Conservation (phyloP, 2,329 filamentous ascomycete species). For the Fusarium albidum region DNA sequence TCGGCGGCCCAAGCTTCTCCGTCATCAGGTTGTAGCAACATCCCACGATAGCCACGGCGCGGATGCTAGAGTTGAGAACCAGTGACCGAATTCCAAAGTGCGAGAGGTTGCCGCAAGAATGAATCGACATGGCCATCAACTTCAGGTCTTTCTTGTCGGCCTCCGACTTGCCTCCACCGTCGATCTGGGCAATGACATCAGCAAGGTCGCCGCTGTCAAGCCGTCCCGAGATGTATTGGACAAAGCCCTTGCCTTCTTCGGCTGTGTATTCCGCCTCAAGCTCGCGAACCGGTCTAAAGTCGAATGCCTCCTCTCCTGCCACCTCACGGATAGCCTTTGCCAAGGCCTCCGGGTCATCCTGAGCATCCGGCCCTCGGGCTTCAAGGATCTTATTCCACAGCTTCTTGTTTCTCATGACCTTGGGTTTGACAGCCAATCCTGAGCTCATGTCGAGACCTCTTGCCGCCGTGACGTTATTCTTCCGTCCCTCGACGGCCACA, state of each 20-base stretch:
- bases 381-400: slow-evolving; percentile 66
- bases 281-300: slow-evolving; percentile 59
- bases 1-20: slow-evolving; percentile 85
- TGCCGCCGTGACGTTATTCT: slow-evolving; percentile 86
- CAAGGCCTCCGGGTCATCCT: slow-evolving; percentile 51
- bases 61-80: slow-evolving; percentile 81
- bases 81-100: slow-evolving; percentile 92
- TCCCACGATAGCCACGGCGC: slow-evolving; percentile 93
- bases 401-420: slow-evolving; percentile 85
- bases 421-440: slow-evolving; percentile 75
- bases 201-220: slow-evolving; percentile 77
- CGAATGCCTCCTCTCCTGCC: slow-evolving; percentile 45
- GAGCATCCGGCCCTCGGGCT: slow-evolving; percentile 39
- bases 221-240: slow-evolving; percentile 80
- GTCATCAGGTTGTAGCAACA: slow-evolving; percentile 98
- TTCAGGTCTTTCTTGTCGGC: slow-evolving; percentile 49
- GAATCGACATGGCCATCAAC: slow-evolving; percentile 91
- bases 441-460: slow-evolving; percentile 85
- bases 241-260: slow-evolving; percentile 70
- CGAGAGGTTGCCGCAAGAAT: slow-evolving; percentile 97
- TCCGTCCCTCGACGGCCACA: slow-evolving; percentile 87
- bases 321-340: slow-evolving; percentile 46
- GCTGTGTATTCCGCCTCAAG: slow-evolving; percentile 60
- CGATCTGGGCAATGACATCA: slow-evolving; percentile 70
- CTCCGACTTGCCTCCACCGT: slow-evolving; percentile 39